Evolutionary conservation across 2,329 filamentous ascomycete genomes (phyloP), one percentile per base, ranked within the genome.

Genomic region (Xylariaceae sp.): DNA sequence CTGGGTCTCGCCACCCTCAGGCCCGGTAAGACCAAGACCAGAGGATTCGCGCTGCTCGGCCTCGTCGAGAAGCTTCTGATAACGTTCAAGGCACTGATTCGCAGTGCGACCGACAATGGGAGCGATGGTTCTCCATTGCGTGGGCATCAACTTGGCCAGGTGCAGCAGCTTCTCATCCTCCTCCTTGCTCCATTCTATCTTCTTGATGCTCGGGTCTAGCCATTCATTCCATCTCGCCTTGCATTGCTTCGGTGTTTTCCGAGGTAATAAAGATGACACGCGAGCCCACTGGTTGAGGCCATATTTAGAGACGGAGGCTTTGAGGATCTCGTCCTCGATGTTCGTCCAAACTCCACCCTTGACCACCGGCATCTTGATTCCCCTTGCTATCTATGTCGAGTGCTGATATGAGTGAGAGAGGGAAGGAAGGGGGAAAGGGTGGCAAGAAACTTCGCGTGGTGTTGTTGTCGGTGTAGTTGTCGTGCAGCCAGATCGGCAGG

Each of bases 161-260:
- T 97, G 94, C 69, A 99, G 77, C 62, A 99, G 82, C 78, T 96
- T 97, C 80, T 99, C 94, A 74, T 99, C 94, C 74, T 99, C 94
- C 76, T 99, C 94, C 72, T 94, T 90, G 73, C 91, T 96, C 93
- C 94, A 99, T 78, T 99, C 94, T 68, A 96, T 94, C 81, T 99
- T 99, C 72, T 93, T 90, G 79, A 99, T 97, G 73, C 90, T 90
- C 17, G 94, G 94, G 72, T 99, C 94, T 66, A 99, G 84, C 93
- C 94, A 99, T 82, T 99, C 93, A 73, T 88, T 87, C 94, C 94
- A 99, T 78, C 94, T 84, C 62, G 94, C 93, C 79, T 99, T 99
- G 85, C 94, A 99, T 79, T 99, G 94, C 79, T 99, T 99, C 55
- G 94, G 88, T 37, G 94, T 97, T 77, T 99, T 99, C 71, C 95